Percentiles rank a stretch among this genome's conserved stretches.
These are phyloP conservation scores for Cryptosporidium ubiquitum DNA, from an alignment of 169 alveolate genomes.

Conservation along the genomic window DNA sequence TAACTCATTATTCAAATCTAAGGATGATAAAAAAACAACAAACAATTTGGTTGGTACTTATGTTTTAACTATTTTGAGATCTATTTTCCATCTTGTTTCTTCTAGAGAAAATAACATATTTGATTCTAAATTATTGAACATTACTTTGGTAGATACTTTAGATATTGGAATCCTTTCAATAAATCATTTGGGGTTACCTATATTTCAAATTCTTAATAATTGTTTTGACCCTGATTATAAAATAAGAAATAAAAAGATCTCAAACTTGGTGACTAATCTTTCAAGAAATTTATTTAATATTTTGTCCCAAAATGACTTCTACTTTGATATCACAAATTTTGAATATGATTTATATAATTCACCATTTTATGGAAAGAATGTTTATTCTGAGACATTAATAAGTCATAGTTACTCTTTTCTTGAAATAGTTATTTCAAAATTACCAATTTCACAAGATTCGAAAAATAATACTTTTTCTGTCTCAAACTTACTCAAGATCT, in stretches of 20 bases:
- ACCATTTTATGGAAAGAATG: conserved; percentile 33
- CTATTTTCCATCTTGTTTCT: neutral
- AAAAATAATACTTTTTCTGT: neutral
- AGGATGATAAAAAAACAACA: neutral
- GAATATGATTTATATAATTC: neutral
- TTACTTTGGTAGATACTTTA: conserved; percentile 57
- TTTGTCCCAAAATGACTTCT: neutral
- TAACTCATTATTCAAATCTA: neutral
- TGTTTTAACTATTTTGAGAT: neutral
- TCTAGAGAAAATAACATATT: neutral
- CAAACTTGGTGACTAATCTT: neutral
- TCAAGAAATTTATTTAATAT: conserved; percentile 27
- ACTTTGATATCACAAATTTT: neutral
- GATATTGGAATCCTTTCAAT: conserved; percentile 1
- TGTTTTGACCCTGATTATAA: conserved; percentile 7
- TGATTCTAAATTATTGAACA: neutral
- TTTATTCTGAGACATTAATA: conserved; percentile 25
- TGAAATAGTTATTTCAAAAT: conserved; percentile 31
- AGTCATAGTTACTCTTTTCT: conserved; percentile 64
- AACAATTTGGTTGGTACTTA: neutral
- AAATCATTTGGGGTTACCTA: neutral
- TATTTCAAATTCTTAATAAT: neutral
- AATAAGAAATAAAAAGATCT: neutral
- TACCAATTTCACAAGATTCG: conserved; percentile 1
- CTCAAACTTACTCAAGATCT: neutral